Evolutionary conservation across 345 rosid genomes (phyloP).

Genomic region (Diplotaxis tenuifolia): DNA sequence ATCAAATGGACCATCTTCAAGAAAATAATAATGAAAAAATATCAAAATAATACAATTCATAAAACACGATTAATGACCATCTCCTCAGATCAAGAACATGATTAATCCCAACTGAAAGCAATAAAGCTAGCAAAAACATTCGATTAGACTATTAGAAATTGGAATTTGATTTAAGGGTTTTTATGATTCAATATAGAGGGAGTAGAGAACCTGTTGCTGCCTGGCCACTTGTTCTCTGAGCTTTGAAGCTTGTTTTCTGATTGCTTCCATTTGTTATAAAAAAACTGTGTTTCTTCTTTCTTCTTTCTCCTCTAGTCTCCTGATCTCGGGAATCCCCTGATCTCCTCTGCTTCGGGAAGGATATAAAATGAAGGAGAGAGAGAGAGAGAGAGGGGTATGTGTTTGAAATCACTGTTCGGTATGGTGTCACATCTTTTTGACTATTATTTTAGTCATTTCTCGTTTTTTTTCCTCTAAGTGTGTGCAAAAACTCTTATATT

Average conservation of each 20-base stretch:
- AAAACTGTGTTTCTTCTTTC: not conserved
- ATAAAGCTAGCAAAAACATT: not conserved
- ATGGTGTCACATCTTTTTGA: conserved; percentile 6
- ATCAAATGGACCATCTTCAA: not conserved
- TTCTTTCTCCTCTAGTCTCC: conserved; percentile 4
- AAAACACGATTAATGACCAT: not conserved
- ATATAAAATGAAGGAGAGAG: not conserved
- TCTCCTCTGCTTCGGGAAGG: not conserved
- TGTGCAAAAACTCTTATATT: not conserved
- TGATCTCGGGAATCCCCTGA: no score
- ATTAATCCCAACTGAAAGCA: not conserved
- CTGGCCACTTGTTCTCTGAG: conserved; percentile 85
- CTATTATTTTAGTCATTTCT: not conserved
- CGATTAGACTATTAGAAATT: not conserved
- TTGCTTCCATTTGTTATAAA: conserved; percentile 53
- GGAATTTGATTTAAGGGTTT: conserved; percentile 10
- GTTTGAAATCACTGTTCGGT: conserved; percentile 31
- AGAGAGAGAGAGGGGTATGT: not conserved
- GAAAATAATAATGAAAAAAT: not conserved
- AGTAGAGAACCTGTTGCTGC: conserved; percentile 60
- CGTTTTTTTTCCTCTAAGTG: not conserved
- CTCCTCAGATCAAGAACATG: not conserved
- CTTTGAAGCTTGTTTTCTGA: conserved; percentile 79
- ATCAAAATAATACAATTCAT: not conserved
- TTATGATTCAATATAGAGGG: not conserved